Percentiles rank a stretch among this genome's conserved stretches.
Evolutionary conservation across 192 early-diverging fungal species (phyloP).

Genomic region (Backusella australiensis): DNA sequence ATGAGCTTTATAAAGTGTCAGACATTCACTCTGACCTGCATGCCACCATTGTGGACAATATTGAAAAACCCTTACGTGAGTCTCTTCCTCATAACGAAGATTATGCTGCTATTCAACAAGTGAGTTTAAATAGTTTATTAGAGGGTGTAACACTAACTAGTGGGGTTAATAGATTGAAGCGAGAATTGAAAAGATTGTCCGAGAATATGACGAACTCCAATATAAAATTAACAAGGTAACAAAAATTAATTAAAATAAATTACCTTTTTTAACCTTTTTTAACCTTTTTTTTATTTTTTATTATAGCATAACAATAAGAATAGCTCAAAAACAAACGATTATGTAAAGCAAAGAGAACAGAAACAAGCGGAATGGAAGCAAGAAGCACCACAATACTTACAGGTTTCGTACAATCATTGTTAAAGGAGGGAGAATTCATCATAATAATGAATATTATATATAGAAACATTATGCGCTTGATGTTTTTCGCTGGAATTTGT

Average conservation of each 20-base stretch:
- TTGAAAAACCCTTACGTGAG: constrained; percentile 36
- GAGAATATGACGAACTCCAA: constrained; percentile 34
- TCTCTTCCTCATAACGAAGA: constrained; percentile 10
- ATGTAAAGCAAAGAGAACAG: constrained; percentile 8
- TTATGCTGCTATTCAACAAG: constrained; percentile 18
- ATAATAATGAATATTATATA: not conserved
- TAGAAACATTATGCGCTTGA: constrained; percentile 25
- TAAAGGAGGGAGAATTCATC: not conserved
- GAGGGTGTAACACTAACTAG: not conserved
- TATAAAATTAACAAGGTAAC: constrained; percentile 26
- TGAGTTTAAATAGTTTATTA: constrained; percentile 5
- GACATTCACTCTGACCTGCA: constrained; percentile 34
- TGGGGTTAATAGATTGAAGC: constrained; percentile 22
- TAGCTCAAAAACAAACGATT: not conserved
- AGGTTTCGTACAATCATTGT: not conserved
- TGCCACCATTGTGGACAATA: constrained; percentile 36
- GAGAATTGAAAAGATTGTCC: constrained; percentile 23
- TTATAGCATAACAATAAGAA: not conserved
- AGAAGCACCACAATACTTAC: constrained; percentile 14
- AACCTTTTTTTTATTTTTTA: not conserved
- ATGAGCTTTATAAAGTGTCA: constrained; percentile 33
- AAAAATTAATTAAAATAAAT: not conserved
- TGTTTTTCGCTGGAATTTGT: constrained; percentile 17
- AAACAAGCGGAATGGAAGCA: constrained; percentile 11
- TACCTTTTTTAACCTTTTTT: not conserved